Evolutionary conservation across 2,329 filamentous ascomycete species (phyloP), one percentile per base, ranked within the genome.

Genomic region (Lachnellula occidentalis): DNA sequence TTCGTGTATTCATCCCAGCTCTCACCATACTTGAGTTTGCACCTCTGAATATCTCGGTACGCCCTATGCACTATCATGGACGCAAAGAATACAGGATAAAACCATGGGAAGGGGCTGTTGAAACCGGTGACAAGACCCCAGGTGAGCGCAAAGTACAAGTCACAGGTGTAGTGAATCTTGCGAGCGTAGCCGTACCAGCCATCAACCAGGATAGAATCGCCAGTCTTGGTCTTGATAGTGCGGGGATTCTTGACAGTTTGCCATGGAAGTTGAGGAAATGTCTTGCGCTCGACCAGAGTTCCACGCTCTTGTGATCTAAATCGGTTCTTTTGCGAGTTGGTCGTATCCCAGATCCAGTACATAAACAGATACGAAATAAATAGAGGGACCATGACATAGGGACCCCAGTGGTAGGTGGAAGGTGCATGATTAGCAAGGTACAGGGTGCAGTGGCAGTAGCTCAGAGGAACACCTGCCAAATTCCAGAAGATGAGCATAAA

Each of bases 401-500:
- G 82, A 66, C 90, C 88, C 86, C 87, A 92, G 51, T 78, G 78
- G 73, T 95, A 96, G 55, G 83, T 82, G 36, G 82, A 78, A 0
- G 92, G 60, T 88, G 66, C 74, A 71, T 95, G 90, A 72, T 88
- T 92, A 62, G 90, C 90, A 49, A 96, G 80, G 74, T 88, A 96
- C 65, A 96, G 83, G 48, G 88, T 92, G 80, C 88, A 94, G 77
- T 96, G 91, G 76, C 90, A 95, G 79, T 96, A 96, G 52, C 85
- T 91, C 50, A 96, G 79, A 14, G 91, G 91, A 24, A 96, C 91
- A 62, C 91, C 91, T 46, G 91, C 90, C 70, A 96, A 78, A 73
- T 96, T 96, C 91, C 91, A 96, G 82, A 96, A 96, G 72, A 95
- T 95, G 62, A 96, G 82, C 91, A 96, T 96, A 77, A 96, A 96